A percentile compares a stretch with the other conserved stretches of the same genome.
Conservation (phyloP, 179 eudicot species). For the Spergularia azorica region DNA sequence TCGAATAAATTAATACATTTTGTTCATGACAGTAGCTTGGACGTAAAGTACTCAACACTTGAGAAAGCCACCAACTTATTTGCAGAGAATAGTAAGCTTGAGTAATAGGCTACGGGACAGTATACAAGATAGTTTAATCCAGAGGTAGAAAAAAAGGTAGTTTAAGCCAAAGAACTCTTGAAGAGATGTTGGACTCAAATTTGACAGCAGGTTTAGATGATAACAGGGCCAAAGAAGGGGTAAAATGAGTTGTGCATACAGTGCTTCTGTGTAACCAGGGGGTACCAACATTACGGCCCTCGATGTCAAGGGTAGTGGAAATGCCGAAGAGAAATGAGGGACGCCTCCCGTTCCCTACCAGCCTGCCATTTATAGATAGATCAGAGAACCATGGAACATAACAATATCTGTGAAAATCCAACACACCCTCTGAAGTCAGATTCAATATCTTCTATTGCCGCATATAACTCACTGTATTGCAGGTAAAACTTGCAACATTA, state of each 20-base stretch:
- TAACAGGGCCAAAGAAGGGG: constrained; percentile 33
- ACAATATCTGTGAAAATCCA: constrained; percentile 38
- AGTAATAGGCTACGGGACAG: too few relatives aligned
- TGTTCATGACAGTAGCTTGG: too few relatives aligned
- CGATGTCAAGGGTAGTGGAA: constrained; percentile 59
- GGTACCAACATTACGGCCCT: constrained; percentile 53
- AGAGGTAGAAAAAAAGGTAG: too few relatives aligned
- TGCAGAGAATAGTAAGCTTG: too few relatives aligned
- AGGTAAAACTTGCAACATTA: constrained; percentile 34
- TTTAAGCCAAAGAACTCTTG: constrained; percentile 33
- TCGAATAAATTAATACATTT: too few relatives aligned
- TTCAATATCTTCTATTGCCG: constrained; percentile 45
- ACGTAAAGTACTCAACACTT: too few relatives aligned
- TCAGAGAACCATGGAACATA: constrained; percentile 62
- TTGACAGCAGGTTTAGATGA: constrained; percentile 35
- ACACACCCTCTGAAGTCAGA: constrained; percentile 29
- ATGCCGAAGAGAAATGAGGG: constrained; percentile 61
- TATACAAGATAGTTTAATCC: too few relatives aligned
- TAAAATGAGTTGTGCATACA: constrained; percentile 51
- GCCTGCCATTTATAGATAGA: constrained; percentile 56
- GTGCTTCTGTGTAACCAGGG: constrained; percentile 75
- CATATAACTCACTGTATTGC: constrained; percentile 39
- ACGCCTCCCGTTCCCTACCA: constrained; percentile 45
- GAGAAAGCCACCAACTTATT: too few relatives aligned
- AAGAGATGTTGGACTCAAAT: constrained; percentile 54